These are phyloP conservation scores for Erodium texanum DNA, from an alignment of 441 rosid genomes.

Conservation along the genomic window DNA sequence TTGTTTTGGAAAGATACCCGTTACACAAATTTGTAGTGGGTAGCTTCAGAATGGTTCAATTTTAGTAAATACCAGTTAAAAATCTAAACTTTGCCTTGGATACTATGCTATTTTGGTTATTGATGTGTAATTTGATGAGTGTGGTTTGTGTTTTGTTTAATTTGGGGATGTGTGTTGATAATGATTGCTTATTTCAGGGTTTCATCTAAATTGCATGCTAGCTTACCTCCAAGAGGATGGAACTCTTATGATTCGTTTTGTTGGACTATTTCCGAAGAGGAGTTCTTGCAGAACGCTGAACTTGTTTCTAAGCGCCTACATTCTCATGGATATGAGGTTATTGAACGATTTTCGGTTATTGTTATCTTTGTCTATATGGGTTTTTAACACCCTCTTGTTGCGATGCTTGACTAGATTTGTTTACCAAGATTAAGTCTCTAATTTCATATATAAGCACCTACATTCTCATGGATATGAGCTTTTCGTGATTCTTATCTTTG, in stretches of 20 bases:
- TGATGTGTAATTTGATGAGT: neutral
- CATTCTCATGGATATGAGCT: no score
- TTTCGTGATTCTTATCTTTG: no score
- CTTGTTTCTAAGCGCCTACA: constrained; percentile 51
- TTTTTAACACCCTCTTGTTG: no score
- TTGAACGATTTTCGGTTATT: neutral
- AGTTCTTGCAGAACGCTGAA: constrained; percentile 65
- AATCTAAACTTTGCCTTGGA: no score
- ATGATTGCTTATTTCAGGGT: constrained; percentile 30
- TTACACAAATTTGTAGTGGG: neutral
- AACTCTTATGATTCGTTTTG: constrained; percentile 83
- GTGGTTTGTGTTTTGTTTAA: neutral
- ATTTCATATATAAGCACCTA: no score
- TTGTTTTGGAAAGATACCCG: neutral
- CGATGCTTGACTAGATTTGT: no score
- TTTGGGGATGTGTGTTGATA: neutral
- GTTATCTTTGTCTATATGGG: no score
- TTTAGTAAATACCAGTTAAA: no score
- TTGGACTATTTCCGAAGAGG: constrained; percentile 79
- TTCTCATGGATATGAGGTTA: constrained; percentile 68
- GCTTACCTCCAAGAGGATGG: constrained; percentile 92
- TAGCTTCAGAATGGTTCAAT: neutral
- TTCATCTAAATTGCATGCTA: constrained; percentile 35
- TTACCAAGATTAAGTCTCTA: no score
- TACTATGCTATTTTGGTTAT: neutral